A percentile compares a stretch with the other conserved stretches of the same genome.
phyloP scores from a whole-genome alignment of 1,284 basidiomycete species.

The Coniferiporia weirii region DNA sequence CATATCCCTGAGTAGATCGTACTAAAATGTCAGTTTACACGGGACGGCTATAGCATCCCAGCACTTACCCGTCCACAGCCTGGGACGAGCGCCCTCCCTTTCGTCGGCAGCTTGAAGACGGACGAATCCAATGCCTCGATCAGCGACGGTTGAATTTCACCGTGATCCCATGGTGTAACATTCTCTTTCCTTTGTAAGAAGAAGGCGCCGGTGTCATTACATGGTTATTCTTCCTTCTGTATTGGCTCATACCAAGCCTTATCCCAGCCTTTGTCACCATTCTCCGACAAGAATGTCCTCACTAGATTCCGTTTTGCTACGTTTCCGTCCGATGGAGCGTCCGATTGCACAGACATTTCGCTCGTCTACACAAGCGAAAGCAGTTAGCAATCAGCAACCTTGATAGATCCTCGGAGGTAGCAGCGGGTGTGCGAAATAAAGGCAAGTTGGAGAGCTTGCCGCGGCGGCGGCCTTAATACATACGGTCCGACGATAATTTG shows the following conservation, averaged over 20 bases:
- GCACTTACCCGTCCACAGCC: slow-evolving; percentile 62
- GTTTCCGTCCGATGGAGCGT: neutral
- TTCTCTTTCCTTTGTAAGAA: slow-evolving; percentile 44
- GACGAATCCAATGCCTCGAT: slow-evolving; percentile 42
- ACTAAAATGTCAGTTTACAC: neutral
- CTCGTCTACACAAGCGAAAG: neutral
- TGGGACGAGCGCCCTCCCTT: slow-evolving; percentile 60
- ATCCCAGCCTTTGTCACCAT: slow-evolving; percentile 26
- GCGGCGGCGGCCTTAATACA: too few relatives aligned
- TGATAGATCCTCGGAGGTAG: neutral
- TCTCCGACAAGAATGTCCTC: neutral
- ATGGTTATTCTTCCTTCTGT: neutral
- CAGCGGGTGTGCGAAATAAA: too few relatives aligned
- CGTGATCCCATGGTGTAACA: slow-evolving; percentile 63
- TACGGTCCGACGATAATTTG: too few relatives aligned
- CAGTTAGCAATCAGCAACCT: neutral
- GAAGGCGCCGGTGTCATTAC: neutral
- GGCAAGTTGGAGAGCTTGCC: too few relatives aligned
- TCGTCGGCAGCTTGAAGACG: slow-evolving; percentile 42
- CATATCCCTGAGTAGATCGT: slow-evolving; percentile 51
- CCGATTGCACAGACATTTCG: neutral
- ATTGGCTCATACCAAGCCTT: slow-evolving; percentile 26
- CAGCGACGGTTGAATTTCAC: slow-evolving; percentile 50
- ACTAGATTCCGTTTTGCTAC: neutral
- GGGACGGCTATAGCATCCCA: too few relatives aligned